A percentile compares a stretch with the other conserved stretches of the same genome.
phyloP scores from a whole-genome alignment of 1,284 basidiomycete genomes.

The Pseudozyma tsukubaensis region DNA sequence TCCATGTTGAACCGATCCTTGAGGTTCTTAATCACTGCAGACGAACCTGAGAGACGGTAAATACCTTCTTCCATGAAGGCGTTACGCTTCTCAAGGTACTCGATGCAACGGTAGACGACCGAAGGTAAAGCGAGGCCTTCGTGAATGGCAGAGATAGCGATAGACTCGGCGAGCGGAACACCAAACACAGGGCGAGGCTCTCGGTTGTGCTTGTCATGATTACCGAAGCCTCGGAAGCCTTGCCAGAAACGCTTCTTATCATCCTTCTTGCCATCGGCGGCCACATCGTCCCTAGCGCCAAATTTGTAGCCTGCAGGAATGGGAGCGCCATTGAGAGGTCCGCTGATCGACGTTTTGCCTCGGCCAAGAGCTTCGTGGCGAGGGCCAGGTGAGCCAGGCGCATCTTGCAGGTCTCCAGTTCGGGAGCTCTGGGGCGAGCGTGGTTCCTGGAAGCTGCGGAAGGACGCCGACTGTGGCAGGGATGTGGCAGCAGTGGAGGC shows the following conservation, averaged over 20 bases:
- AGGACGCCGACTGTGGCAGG: constrained; percentile 34
- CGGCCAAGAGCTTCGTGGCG: constrained; percentile 29
- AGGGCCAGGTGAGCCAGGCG: constrained; percentile 37
- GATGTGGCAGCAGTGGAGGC: constrained; percentile 20
- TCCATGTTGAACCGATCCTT: constrained; percentile 90
- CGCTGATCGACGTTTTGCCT: constrained; percentile 79
- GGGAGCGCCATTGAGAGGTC: constrained; percentile 83
- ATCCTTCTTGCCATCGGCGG: constrained; percentile 35
- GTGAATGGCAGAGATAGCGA: constrained; percentile 83
- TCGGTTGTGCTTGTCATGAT: constrained; percentile 39
- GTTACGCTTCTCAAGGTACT: constrained; percentile 76
- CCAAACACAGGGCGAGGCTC: constrained; percentile 79
- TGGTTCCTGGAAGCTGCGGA: constrained; percentile 45
- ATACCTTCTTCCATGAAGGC: constrained; percentile 97
- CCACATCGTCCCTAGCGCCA: constrained; percentile 58
- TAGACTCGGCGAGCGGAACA: constrained; percentile 84
- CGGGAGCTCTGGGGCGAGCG: constrained; percentile 26
- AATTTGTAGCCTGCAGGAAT: constrained; percentile 91
- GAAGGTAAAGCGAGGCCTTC: constrained; percentile 83
- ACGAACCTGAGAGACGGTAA: constrained; percentile 77
- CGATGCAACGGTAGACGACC: constrained; percentile 86
- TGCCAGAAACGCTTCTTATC: constrained; percentile 68
- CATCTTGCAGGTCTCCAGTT: constrained; percentile 26
- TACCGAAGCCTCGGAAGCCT: constrained; percentile 51
- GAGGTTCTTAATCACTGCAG: constrained; percentile 88